Conservation (phyloP, 106 monocot species). For the Alisma plantagoaquatica region DNA sequence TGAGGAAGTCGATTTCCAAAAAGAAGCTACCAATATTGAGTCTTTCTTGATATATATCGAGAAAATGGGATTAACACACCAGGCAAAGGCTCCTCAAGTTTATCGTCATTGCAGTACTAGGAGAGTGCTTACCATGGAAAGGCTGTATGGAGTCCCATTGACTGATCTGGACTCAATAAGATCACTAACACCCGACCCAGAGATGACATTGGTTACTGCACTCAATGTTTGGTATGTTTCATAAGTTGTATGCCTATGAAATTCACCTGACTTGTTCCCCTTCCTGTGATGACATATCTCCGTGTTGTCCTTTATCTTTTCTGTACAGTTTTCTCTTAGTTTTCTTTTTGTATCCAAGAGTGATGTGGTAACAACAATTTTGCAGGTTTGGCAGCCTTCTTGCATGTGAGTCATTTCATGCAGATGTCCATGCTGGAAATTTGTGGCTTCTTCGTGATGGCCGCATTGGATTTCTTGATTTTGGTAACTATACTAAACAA, state of each 20-base stretch:
- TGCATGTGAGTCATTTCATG: constrained; percentile 88
- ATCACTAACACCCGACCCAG: constrained; percentile 77
- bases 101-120: constrained; percentile 71
- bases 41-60: constrained; percentile 68
- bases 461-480: constrained; percentile 93
- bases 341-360: not conserved
- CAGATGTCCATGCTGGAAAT: constrained; percentile 98
- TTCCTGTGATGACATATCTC: not conserved
- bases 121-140: constrained; percentile 88
- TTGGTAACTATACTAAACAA: constrained; percentile 43
- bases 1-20: constrained; percentile 89
- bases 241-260: not conserved
- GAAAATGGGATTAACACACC: constrained; percentile 57
- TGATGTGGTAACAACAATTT: not conserved
- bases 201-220: constrained; percentile 65
- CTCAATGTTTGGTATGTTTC: constrained; percentile 85
- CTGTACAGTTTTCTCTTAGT: not conserved
- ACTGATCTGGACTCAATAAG: constrained; percentile 95
- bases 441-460: constrained; percentile 95
- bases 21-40: constrained; percentile 87
- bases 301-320: not conserved
- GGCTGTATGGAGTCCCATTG: constrained; percentile 93
- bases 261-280: not conserved
- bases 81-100: constrained; percentile 81
- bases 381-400: constrained; percentile 96